Base-by-base conservation (phyloP, 306 rosid genomes). In the Prunus davidiana region DNA sequence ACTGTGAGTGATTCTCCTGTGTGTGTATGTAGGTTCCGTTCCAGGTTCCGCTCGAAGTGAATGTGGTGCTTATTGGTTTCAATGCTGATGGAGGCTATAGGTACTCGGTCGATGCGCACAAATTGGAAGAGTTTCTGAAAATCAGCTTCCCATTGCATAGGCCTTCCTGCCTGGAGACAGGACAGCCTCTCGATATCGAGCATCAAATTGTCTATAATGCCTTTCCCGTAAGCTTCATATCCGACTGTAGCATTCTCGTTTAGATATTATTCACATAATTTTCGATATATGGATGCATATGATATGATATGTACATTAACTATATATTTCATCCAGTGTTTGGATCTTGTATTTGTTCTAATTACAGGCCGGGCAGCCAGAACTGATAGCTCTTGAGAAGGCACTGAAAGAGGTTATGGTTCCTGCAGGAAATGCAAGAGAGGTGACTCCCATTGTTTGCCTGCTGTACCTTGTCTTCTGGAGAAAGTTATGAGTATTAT, bases 21-120 rank as follows among this genome's bases (percentile, higher is more conserved):
- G 38, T 68, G 14, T 19, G 20, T 56, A 34, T 43, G 52, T 72
- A 95, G 98, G 98, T 95, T 82, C 97, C 98, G 14, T 92, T 95
- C 83, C 98, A 83, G 81, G 98, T 92, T 83, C 97, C 97, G 34
- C 91, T 95, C 0, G 98, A 95, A 89, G 98, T 95, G 77, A 95
- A 92, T 61, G 84, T 95, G 61, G 89, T 95, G 73, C 93, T 95
- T 27, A 68, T 95, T 64, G 98, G 98, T 67, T 95, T 95, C 56
- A 89, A 25, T 58, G 88, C 81, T 1, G 97, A 95, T 66, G 98
- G 98, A 75, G 98, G 93, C 12, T 95, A 90, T 46, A 83, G 98
- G 72, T 90, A 85, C 83, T 56, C 76, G 0, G 55, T 89, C 38
- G 96, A 95, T 63, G 69, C 86, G 5, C 97, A 85, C 82, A 83